phyloP scores from a whole-genome alignment of 495 filamentous ascomycete genomes.

The Wilcoxina mikolae region DNA sequence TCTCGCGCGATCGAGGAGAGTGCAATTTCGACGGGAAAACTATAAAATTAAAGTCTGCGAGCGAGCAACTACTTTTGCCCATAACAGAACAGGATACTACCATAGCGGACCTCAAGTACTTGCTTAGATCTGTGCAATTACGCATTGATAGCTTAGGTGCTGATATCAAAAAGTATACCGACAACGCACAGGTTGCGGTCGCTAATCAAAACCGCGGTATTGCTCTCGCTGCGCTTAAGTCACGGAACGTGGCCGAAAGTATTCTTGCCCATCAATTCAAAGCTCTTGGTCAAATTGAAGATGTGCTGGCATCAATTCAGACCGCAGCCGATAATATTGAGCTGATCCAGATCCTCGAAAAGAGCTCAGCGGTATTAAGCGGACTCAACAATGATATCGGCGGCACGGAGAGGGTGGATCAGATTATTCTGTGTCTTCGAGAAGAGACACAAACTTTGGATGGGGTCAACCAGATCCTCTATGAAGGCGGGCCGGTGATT shows the following conservation, averaged over 20 bases:
- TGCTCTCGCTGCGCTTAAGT: conserved; percentile 62
- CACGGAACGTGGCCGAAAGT: conserved; percentile 63
- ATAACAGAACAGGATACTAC: conserved; percentile 65
- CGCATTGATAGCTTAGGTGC: conserved; percentile 44
- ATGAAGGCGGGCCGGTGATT: conserved; percentile 41
- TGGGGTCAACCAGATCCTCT: conserved; percentile 55
- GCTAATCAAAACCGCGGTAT: conserved; percentile 51
- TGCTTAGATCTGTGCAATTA: conserved; percentile 37
- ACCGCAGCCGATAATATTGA: conserved; percentile 71
- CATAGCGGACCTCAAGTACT: conserved; percentile 59
- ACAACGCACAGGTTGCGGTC: conserved; percentile 53
- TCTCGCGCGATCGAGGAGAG: conserved; percentile 50
- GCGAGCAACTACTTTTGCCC: conserved; percentile 31
- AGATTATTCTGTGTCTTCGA: conserved; percentile 54
- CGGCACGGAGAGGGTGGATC: conserved; percentile 58
- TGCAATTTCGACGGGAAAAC: conserved; percentile 31
- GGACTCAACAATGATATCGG: conserved; percentile 64
- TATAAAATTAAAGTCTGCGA: conserved; percentile 52
- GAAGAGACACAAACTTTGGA: conserved; percentile 73
- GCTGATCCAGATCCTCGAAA: conserved; percentile 65
- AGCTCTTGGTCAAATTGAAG: conserved; percentile 65
- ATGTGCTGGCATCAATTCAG: conserved; percentile 64
- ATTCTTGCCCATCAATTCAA: conserved; percentile 52
- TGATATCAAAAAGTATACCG: conserved; percentile 37
- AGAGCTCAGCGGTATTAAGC: conserved; percentile 52